Percentiles rank a stretch among this genome's conserved stretches.
phyloP scores from a whole-genome alignment of 352 stramenopile genomes.

The Blastocystis sp. region DNA sequence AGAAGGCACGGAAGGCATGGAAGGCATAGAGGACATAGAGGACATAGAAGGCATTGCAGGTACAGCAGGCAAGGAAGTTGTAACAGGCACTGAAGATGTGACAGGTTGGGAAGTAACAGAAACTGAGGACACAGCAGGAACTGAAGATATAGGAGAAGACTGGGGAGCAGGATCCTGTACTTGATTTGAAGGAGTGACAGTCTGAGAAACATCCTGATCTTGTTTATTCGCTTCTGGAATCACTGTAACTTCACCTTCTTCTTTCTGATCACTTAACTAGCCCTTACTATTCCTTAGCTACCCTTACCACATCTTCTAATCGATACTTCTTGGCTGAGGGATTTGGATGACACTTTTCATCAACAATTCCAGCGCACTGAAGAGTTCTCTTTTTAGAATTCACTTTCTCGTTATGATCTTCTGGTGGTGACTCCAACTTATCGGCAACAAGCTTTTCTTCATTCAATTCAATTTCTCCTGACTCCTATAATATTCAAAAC shows the following conservation, averaged over 20 bases:
- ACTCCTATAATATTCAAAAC: neutral
- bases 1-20: neutral
- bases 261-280: neutral
- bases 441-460: neutral
- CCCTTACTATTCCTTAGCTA: neutral
- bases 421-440: neutral
- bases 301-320: neutral
- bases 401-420: neutral
- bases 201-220: neutral
- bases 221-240: neutral
- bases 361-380: slow-evolving; percentile 44
- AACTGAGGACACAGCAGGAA: too few relatives aligned
- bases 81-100: neutral
- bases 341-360: slow-evolving; percentile 62
- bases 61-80: neutral
- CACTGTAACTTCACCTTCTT: neutral
- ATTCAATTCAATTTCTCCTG: neutral
- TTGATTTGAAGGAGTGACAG: too few relatives aligned
- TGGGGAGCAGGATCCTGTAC: too few relatives aligned
- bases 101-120: neutral
- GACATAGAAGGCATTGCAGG: neutral
- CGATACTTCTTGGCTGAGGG: neutral
- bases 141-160: neutral
- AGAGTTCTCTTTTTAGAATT: slow-evolving; percentile 1
- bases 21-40: neutral